These are phyloP conservation scores for Termitomyces sp. DNA, from an alignment of 768 basidiomycete genomes.

Conservation along the genomic window DNA sequence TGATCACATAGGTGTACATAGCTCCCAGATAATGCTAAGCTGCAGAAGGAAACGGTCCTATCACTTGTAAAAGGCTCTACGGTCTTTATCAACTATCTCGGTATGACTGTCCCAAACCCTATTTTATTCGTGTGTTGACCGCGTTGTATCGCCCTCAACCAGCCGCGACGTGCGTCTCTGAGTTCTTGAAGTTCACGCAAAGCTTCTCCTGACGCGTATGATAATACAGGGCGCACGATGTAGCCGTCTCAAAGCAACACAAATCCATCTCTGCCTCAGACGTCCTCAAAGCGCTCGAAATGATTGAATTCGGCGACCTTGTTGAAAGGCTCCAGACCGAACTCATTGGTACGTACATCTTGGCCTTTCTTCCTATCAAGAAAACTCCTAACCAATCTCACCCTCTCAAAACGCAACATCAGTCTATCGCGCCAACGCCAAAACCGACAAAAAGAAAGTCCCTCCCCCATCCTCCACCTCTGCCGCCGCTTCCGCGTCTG, in stretches of 20 bases:
- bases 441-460: conserved; percentile 55
- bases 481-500: conserved; percentile 13
- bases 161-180: conserved; percentile 46
- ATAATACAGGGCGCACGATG: conserved; percentile 73
- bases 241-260: conserved; percentile 83
- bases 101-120: conserved; percentile 38
- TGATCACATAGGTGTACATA: conserved; percentile 22
- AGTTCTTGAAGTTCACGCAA: background rate
- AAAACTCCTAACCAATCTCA: too few relatives aligned
- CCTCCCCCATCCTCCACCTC: conserved; percentile 21
- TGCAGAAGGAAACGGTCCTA: conserved; percentile 86
- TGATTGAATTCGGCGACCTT: conserved; percentile 73
- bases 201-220: conserved; percentile 12
- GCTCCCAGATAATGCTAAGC: conserved; percentile 82
- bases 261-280: conserved; percentile 79
- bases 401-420: background rate
- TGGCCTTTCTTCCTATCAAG: too few relatives aligned
- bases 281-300: conserved; percentile 79
- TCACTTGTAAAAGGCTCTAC: conserved; percentile 88
- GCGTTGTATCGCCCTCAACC: background rate
- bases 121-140: background rate
- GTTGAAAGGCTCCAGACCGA: conserved; percentile 61
- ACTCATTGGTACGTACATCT: conserved; percentile 56
- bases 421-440: conserved; percentile 67
- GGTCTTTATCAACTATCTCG: conserved; percentile 92